Base-by-base conservation (phyloP, 352 stramenopile genomes). In the Phytopythium montanum region DNA sequence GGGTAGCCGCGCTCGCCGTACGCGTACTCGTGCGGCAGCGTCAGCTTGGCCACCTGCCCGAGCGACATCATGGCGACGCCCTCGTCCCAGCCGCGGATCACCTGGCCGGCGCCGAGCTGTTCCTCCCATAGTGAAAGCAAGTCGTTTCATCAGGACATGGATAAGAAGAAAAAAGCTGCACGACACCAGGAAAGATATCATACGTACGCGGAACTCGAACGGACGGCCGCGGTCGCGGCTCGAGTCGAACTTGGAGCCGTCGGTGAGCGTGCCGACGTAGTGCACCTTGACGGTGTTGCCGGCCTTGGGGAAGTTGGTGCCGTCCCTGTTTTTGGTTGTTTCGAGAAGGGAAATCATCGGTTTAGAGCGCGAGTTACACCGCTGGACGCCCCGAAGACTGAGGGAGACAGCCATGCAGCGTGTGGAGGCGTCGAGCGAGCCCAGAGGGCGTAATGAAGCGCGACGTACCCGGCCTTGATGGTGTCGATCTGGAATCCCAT, bases 11-110 rank as follows among this genome's bases (percentile, higher is more conserved):
- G 61, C 59, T 82, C 79, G 41, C 96, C 96, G 69, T 99, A 99
- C 28, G 89, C 96, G 76, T 96, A 98, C 69, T 98, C 91, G 54
- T 81, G 77, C n/a, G 95, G 87, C 59, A 98, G 93, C 54, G 81
- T 81, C 28, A 99, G 80, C 60, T 95, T 94, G 31, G 92, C 91
- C 33, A 97, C 82, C 73, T 99, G 92, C 39, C 95, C 95, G 41
- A 98, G 80, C 56, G 78, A 96, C 93, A 99, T 86, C 75, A 64
- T 49, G 36, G 76, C 78, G 48, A 91, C 82, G 42, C 81, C 81
- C 60, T 90, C 81, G 59, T 93, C 83, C 79, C 79, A 90, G 52
- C 83, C 83, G 49, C 79, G 81, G 68, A 93, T 93, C 42, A 93
- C 83, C 60, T 93, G 81, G 55, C 79, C 77, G 31, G 73, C 81